Evolutionary conservation across 1,284 basidiomycete genomes (phyloP).

Genomic region (Coniferiporia weirii): DNA sequence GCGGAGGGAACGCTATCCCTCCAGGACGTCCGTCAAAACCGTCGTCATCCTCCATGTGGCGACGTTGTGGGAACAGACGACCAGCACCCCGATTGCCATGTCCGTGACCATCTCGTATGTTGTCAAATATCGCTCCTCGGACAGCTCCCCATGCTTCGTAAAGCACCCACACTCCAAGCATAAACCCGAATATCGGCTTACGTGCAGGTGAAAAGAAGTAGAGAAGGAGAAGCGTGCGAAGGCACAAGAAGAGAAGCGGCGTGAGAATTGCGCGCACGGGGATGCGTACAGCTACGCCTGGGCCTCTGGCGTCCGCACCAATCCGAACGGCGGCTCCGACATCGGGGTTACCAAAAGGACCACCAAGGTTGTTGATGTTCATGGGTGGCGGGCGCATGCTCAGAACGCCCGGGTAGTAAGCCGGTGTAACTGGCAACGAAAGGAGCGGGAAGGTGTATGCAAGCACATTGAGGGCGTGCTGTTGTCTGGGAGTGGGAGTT

Average conservation of each 20-base stretch:
- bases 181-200: constrained; percentile 63
- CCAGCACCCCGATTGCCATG: constrained; percentile 6
- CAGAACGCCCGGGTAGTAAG: too few relatives aligned
- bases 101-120: neutral
- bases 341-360: constrained; percentile 8
- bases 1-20: neutral
- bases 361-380: neutral
- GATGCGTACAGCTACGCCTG: constrained; percentile 32
- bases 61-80: neutral
- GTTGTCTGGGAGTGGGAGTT: constrained; percentile 54
- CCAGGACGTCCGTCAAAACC: neutral
- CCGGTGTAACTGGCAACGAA: constrained; percentile 9
- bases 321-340: constrained; percentile 27
- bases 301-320: constrained; percentile 7
- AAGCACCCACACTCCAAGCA: constrained; percentile 64
- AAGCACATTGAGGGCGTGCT: constrained; percentile 65
- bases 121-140: constrained; percentile 45
- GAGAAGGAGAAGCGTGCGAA: constrained; percentile 65
- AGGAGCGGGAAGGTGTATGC: constrained; percentile 62
- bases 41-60: neutral
- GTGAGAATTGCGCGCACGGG: constrained; percentile 58
- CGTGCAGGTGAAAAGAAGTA: constrained; percentile 77
- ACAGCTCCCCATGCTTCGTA: constrained; percentile 78
- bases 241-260: constrained; percentile 59
- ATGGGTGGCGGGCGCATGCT: neutral